Base-by-base conservation (phyloP, 371 early-diverging fungal genomes). In the Actinomortierella wolfii region DNA sequence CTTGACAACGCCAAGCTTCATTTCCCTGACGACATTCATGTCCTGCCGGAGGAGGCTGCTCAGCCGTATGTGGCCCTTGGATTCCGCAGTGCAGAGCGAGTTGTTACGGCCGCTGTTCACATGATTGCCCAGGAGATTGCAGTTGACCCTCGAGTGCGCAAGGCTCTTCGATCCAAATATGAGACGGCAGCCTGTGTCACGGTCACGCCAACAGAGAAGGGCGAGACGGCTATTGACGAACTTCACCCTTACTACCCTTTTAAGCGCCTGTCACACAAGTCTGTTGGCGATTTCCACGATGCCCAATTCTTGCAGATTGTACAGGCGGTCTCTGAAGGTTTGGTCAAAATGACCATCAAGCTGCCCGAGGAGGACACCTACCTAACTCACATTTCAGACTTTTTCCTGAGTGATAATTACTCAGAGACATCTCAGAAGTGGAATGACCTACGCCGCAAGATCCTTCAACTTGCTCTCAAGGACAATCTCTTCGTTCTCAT, bases 261-360 rank as follows among this genome's bases (percentile, higher is more conserved):
- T 84, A 96, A 97, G 79, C 97, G 87, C 54, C 67, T 97, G 57
- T 70, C 74, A 11, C 83, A 87, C 24, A 97, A 97, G 68, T 94
- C 90, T 1, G 76, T 93, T 9, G 65, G 71, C 3, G 86, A 77
- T 17, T 94, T 95, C 62, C 78, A 68, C 11, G 85, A 89, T 56
- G 89, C 84, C 2, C 88, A 90, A 69, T 93, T 94, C 66, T 71
- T 96, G 26, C 84, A 86, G 49, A 83, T 97, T 2, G 65, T 89
- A 6, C 82, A 89, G 54, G 95, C 94, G 0, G 96, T 92, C 60
- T 58, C 77, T 1, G 88, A 89, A 23, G 93, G 93, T 1, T 77
- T 96, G 21, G 68, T 95, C 47, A 86, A 78, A 9, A 66, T 94
- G 20, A 64, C 68, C 14, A 83, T 97, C 40, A 78, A 74, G 11